Conservation (phyloP, 345 rosid species). For the Orychophragmus violaceus region DNA sequence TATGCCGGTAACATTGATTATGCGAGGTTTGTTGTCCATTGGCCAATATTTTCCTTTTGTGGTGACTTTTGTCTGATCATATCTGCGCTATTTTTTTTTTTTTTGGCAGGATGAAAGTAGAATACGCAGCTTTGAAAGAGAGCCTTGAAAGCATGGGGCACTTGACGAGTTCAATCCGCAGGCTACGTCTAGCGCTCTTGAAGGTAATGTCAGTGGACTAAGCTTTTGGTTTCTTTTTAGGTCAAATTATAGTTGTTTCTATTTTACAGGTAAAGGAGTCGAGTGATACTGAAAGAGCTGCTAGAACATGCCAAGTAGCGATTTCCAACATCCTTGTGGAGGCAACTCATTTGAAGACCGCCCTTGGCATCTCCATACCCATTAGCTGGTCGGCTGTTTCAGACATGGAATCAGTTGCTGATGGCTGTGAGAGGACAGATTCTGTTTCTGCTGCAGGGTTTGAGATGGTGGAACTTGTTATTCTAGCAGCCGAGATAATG, state of each 20-base stretch:
- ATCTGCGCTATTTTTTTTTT: constrained; percentile 3
- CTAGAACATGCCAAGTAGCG: constrained; percentile 31
- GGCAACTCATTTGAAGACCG: constrained; percentile 81
- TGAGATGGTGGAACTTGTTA: constrained; percentile 95
- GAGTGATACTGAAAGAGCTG: constrained; percentile 29
- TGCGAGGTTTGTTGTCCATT: constrained; percentile 52
- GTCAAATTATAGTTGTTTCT: not conserved
- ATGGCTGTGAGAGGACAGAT: constrained; percentile 49
- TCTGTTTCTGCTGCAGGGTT: constrained; percentile 81
- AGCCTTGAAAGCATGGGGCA: constrained; percentile 79
- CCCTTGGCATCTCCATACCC: constrained; percentile 81
- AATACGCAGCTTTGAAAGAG: constrained; percentile 86
- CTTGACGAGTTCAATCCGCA: constrained; percentile 64
- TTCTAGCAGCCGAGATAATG: constrained; percentile 64
- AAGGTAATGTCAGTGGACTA: constrained; percentile 42
- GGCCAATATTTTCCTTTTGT: not conserved
- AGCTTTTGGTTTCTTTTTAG: not conserved
- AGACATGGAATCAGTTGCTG: constrained; percentile 40
- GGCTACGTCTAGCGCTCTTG: constrained; percentile 70
- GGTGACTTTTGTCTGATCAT: not conserved
- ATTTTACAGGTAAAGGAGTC: constrained; percentile 57
- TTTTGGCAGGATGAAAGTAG: constrained; percentile 68
- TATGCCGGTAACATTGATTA: constrained; percentile 44
- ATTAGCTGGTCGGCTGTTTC: constrained; percentile 86
- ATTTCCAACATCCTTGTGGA: constrained; percentile 55